Base-by-base conservation (phyloP, 2,329 filamentous ascomycete species). In the Phyllosticta citribraziliensis region DNA sequence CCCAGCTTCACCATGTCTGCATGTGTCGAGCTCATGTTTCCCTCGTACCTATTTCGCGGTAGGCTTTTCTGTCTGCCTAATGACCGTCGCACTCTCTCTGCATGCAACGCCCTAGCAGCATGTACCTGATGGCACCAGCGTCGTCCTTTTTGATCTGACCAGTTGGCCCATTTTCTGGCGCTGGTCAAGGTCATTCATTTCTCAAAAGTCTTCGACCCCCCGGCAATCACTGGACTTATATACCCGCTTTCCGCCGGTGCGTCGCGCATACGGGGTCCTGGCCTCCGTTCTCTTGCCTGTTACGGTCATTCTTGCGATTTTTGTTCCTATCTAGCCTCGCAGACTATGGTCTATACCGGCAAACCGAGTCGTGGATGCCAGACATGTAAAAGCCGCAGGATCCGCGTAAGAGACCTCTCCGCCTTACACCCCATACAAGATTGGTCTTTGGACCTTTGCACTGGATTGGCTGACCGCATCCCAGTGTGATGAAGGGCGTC, bases 381-480 rank as follows among this genome's bases (percentile, higher is more conserved):
- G 75, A 89, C 87, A 82, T 90, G 87, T 71, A 82, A 87, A 70
- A 87, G 82, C 40, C 80, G 87, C 65, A 81, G 87, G 67, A 89
- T 90, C 70, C 89, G 89, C 81, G 87, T 88, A 78, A 64, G 40
- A 47, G 78, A 67, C 57, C 55, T 27, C 22, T 56, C 56, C 55
- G 35, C 35, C 17, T 57, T 57, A 55, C 55, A 55, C 56, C 24
- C 40, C 20, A 51, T 50, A n/a, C 19, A 22, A 50, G 27, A 8
- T 22, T 33, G 14, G 3, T 17, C 19, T 8, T 50, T 22, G 14
- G n/a, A 30, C 22, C n/a, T 30, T 30, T n/a, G 19, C 3, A 30
- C 14, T 50, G 51, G 25, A 55, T 55, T 63, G 54, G 22, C 35
- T 69, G 59, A 68, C 67, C 40, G 59, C 52, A 50, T 52, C 11